phyloP scores from a whole-genome alignment of 345 rosid species.

The Eucalyptus regnans region DNA sequence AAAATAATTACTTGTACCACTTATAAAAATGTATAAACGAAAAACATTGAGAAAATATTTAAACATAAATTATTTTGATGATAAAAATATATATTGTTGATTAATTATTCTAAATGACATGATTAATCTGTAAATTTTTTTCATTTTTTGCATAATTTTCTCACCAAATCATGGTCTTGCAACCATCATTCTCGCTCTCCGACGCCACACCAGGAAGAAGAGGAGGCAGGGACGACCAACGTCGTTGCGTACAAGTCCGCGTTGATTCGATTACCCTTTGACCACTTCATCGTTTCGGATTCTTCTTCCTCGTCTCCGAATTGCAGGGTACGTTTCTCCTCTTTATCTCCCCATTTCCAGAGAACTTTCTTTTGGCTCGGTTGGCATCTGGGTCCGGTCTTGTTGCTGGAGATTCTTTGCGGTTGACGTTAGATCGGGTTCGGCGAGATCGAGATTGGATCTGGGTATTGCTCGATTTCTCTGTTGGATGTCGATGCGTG shows the following conservation, averaged over 20 bases:
- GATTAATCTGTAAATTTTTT: not conserved
- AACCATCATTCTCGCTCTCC: not conserved
- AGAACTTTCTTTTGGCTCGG: not conserved
- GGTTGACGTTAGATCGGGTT: not conserved
- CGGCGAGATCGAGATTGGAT: not conserved
- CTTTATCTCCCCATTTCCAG: not conserved
- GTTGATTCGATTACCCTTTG: not conserved
- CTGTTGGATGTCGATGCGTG: not conserved
- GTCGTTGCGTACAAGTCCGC: not conserved
- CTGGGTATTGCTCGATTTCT: not conserved
- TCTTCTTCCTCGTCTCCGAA: not conserved
- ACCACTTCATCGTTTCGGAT: not conserved
- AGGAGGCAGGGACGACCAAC: not conserved
- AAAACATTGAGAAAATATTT: fast-evolving
- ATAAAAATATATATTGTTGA: too few relatives aligned
- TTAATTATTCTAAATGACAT: too few relatives aligned
- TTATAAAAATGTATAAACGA: fast-evolving
- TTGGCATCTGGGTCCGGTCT: not conserved
- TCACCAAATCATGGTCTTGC: not conserved
- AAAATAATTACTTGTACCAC: fast-evolving
- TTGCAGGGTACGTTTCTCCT: not conserved
- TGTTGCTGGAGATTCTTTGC: not conserved
- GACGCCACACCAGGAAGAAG: not conserved
- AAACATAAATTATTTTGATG: too few relatives aligned
- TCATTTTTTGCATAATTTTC: not conserved